These are phyloP conservation scores for Fraxinus anomala DNA, from an alignment of 257 asterid species.

Conservation along the genomic window DNA sequence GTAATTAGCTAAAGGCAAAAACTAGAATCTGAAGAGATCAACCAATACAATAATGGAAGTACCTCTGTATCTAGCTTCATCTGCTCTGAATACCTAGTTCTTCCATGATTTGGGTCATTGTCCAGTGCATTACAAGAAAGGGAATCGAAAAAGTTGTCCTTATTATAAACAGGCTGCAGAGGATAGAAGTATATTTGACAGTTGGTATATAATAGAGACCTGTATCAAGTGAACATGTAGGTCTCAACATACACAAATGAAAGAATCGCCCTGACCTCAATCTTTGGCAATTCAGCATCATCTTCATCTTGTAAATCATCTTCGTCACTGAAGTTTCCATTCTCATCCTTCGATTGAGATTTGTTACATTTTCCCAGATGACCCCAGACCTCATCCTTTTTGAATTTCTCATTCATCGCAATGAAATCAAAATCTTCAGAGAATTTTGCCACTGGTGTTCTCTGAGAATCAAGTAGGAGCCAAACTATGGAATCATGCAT, in stretches of 20 bases:
- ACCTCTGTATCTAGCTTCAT: constrained; percentile 94
- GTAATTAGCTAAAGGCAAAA: constrained; percentile 17
- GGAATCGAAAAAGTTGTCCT: constrained; percentile 56
- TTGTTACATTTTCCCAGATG: too few relatives aligned
- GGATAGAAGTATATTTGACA: constrained; percentile 1
- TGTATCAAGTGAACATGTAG: neutral
- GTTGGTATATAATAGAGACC: neutral
- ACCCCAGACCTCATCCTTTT: too few relatives aligned
- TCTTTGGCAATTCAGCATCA: too few relatives aligned
- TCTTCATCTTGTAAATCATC: too few relatives aligned
- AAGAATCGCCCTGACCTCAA: too few relatives aligned
- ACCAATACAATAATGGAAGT: constrained; percentile 1
- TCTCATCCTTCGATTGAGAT: too few relatives aligned
- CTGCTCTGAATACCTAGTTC: constrained; percentile 91
- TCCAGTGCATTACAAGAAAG: constrained; percentile 45
- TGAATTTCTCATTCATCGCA: too few relatives aligned
- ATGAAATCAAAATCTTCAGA: too few relatives aligned
- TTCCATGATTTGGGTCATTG: constrained; percentile 56
- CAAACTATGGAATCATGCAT: neutral
- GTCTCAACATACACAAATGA: neutral
- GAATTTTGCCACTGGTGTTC: too few relatives aligned
- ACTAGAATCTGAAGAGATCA: neutral
- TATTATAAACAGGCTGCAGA: constrained; percentile 51
- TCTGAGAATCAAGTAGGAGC: neutral
- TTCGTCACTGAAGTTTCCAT: too few relatives aligned